phyloP scores from a whole-genome alignment of 2,329 filamentous ascomycete species.

The Claviceps digitariae region DNA sequence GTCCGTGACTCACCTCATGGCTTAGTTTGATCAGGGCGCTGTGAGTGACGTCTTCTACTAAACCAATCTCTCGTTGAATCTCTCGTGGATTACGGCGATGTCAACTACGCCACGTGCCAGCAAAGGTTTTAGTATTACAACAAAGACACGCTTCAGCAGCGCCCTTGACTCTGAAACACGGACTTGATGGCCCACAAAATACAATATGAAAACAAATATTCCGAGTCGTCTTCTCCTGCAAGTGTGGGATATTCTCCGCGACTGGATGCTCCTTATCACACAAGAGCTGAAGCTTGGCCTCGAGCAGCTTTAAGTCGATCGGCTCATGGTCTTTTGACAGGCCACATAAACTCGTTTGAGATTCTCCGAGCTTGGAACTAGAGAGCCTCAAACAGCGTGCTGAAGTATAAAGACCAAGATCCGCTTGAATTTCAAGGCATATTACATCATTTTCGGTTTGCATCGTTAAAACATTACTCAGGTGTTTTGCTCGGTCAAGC shows the following conservation, averaged over 20 bases:
- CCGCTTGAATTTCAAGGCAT: background rate
- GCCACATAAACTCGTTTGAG: too few relatives aligned
- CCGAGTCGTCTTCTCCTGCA: too few relatives aligned
- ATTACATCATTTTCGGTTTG: too few relatives aligned
- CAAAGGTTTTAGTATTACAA: background rate
- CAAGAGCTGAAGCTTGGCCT: background rate
- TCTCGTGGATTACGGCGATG: too few relatives aligned
- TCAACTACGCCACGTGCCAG: too few relatives aligned
- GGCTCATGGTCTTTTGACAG: constrained; percentile 29
- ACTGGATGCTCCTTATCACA: constrained; percentile 39
- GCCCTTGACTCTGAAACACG: background rate
- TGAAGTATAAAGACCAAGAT: constrained; percentile 54
- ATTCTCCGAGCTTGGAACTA: too few relatives aligned
- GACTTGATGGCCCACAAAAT: constrained; percentile 46
- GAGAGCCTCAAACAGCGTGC: constrained; percentile 46
- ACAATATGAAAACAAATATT: constrained; percentile 35
- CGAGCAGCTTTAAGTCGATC: background rate
- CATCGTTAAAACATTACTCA: too few relatives aligned
- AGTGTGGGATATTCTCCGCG: constrained; percentile 26
- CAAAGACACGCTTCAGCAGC: background rate
- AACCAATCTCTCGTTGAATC: too few relatives aligned
- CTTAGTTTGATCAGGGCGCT: too few relatives aligned
- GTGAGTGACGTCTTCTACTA: too few relatives aligned
- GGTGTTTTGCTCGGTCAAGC: background rate
- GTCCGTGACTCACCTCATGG: too few relatives aligned